phyloP scores from a whole-genome alignment of 306 rosid genomes.

The Cucumis cinereus region DNA sequence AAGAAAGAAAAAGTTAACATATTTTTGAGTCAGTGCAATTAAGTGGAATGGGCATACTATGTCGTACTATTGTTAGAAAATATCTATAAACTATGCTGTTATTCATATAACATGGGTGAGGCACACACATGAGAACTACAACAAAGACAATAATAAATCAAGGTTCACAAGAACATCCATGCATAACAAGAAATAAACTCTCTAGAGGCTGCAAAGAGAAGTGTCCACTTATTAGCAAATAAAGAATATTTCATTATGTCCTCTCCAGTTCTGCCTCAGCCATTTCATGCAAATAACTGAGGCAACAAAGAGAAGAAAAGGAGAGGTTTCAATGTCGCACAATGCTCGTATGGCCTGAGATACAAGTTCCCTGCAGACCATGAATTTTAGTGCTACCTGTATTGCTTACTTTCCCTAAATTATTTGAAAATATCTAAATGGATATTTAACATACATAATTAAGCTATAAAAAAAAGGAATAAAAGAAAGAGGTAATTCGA shows the following conservation, averaged over 20 bases:
- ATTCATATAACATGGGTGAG: neutral
- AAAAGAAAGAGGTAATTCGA: neutral
- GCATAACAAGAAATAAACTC: neutral
- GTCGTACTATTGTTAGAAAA: neutral
- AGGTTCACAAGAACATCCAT: neutral
- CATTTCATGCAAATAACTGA: neutral
- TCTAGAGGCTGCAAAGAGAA: neutral
- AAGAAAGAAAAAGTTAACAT: neutral
- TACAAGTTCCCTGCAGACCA: slow-evolving; percentile 10
- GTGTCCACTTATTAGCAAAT: neutral
- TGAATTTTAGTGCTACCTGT: slow-evolving; percentile 18
- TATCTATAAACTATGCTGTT: neutral
- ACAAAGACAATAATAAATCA: neutral
- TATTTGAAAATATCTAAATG: neutral
- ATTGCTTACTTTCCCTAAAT: neutral
- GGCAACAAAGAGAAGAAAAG: neutral
- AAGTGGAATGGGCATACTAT: neutral
- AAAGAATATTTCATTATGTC: neutral
- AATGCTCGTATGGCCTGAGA: slow-evolving; percentile 33
- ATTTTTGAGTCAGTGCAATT: neutral
- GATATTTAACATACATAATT: neutral
- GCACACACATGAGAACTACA: neutral
- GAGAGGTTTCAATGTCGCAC: slow-evolving; percentile 16
- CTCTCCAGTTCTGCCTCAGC: neutral
- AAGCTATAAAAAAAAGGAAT: too few species aligned